Evolutionary conservation across 495 filamentous ascomycete species (phyloP).

Genomic region (Neurospora sp.): DNA sequence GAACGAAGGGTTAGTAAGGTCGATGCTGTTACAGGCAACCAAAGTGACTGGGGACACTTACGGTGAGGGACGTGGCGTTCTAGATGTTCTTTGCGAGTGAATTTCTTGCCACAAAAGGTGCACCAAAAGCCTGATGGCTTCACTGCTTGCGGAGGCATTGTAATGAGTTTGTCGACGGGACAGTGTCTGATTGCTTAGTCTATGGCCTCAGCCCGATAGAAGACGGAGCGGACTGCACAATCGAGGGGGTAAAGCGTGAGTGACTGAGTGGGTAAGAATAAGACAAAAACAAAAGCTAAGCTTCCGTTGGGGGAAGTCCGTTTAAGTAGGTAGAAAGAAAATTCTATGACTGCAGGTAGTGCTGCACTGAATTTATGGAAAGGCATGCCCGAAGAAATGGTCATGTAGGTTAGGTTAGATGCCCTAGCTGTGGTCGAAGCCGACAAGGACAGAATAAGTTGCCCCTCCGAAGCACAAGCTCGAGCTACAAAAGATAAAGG

Average conservation of each 20-base stretch:
- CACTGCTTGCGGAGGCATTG: neutral
- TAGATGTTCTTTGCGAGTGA: slow-evolving; percentile 56
- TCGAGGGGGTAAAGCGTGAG: neutral
- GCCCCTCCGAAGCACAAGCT: neutral
- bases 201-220: neutral
- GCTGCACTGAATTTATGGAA: neutral
- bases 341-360: neutral
- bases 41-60: slow-evolving; percentile 24
- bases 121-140: slow-evolving; percentile 32
- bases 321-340: neutral
- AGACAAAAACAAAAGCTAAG: neutral
- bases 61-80: slow-evolving; percentile 52
- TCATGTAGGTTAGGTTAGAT: neutral
- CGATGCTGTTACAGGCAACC: neutral
- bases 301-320: neutral
- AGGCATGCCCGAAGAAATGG: neutral
- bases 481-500: neutral
- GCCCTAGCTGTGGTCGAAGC: neutral
- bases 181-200: neutral
- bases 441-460: neutral
- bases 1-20: slow-evolving; percentile 14
- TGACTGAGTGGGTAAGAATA: neutral
- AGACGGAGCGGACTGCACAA: neutral
- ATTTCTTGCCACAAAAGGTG: slow-evolving; percentile 52
- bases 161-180: neutral